Evolutionary conservation across 139 green algal genomes (phyloP).

Genomic region (Closterium sp.): DNA sequence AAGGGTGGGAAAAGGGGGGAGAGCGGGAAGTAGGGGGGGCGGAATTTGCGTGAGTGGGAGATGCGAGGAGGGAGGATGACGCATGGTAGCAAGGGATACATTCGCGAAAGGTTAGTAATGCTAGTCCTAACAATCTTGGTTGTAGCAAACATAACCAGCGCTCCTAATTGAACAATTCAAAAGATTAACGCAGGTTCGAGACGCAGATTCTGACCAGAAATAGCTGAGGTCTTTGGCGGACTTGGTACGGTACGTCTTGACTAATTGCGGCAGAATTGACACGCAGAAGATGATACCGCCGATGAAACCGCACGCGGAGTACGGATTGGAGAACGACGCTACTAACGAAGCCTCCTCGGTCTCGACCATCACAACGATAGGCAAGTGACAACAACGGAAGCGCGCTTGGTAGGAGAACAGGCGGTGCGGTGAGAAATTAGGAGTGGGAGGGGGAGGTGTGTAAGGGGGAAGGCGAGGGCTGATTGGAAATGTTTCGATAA

Average conservation of each 20-base stretch:
- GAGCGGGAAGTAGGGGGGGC: background rate
- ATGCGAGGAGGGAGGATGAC: background rate
- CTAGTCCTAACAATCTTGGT: background rate
- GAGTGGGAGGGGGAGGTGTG: background rate
- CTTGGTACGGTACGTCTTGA: slow-evolving; percentile 3
- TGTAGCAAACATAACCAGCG: background rate
- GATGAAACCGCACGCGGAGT: background rate
- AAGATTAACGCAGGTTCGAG: background rate
- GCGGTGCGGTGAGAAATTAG: background rate
- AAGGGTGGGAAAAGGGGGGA: background rate
- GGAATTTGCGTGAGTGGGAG: background rate
- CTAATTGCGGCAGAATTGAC: background rate
- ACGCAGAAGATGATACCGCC: background rate
- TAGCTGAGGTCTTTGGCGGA: slow-evolving; percentile 18
- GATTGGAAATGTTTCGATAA: too few relatives aligned
- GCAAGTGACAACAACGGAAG: background rate
- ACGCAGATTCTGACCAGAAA: background rate
- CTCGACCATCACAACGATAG: background rate
- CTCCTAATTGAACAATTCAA: background rate
- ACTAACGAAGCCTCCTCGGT: background rate
- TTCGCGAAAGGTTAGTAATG: too few relatives aligned
- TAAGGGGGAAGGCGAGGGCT: too few relatives aligned
- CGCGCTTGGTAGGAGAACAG: background rate
- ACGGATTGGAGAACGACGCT: background rate
- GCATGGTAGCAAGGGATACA: background rate